Evolutionary conservation across 331 rosid species (phyloP).

Genomic region (Pyracantha coccinea): DNA sequence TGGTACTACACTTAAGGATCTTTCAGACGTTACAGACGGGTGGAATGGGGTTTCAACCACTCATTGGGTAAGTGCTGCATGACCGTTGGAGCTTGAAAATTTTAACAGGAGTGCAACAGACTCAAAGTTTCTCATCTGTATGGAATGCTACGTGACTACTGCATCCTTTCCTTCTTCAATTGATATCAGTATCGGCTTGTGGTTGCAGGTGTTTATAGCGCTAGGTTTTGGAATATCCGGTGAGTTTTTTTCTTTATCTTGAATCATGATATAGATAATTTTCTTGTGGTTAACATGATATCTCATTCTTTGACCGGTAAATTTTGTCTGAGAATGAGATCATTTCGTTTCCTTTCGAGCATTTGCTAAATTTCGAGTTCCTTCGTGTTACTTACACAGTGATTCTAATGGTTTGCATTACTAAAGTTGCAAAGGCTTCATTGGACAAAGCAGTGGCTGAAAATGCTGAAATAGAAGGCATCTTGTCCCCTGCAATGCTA

Average conservation of each 20-base stretch:
- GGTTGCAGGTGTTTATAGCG: slow-evolving; percentile 21
- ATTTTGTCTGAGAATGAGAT: not conserved
- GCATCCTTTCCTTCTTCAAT: not conserved
- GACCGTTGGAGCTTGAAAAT: not conserved
- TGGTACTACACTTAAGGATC: slow-evolving; percentile 51
- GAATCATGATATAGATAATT: not conserved
- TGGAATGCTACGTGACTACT: not conserved
- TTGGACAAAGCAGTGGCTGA: slow-evolving; percentile 34
- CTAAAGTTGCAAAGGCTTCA: slow-evolving; percentile 37
- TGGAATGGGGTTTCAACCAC: slow-evolving; percentile 50
- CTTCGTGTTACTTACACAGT: slow-evolving; percentile 13
- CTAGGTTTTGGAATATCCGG: too few species aligned
- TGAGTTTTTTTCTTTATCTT: not conserved
- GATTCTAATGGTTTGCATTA: slow-evolving; percentile 20
- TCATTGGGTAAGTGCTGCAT: slow-evolving; percentile 35
- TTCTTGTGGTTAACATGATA: not conserved
- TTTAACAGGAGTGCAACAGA: not conserved
- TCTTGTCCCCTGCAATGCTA: slow-evolving; percentile 12
- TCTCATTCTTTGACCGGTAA: not conserved
- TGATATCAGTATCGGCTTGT: slow-evolving; percentile 6
- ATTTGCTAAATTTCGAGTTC: not conserved
- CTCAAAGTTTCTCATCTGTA: not conserved
- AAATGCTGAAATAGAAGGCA: slow-evolving; percentile 18
- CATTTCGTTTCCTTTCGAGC: not conserved
- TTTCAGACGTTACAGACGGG: slow-evolving; percentile 45